These are phyloP conservation scores for Lithohypha guttulata DNA, from an alignment of 2,329 filamentous ascomycete genomes.

Conservation along the genomic window DNA sequence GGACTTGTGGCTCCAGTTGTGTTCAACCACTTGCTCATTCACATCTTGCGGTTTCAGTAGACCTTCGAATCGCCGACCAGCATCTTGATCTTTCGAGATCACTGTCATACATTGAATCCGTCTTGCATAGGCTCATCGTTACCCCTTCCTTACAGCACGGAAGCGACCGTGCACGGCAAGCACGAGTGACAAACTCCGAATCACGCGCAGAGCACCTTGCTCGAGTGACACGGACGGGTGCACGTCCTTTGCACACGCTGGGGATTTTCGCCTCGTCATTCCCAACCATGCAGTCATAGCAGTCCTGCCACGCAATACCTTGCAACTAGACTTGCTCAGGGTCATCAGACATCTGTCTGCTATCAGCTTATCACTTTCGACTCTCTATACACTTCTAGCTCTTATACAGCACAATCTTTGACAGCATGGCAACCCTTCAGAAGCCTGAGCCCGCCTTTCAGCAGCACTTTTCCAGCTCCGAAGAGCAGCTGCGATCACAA, in stretches of 20 bases:
- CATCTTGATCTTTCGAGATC: too few species aligned
- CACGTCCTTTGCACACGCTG: neutral
- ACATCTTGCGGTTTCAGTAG: too few species aligned
- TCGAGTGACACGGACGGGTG: slow-evolving; percentile 4
- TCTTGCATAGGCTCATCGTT: neutral
- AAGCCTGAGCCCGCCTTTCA: slow-evolving; percentile 2
- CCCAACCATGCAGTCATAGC: slow-evolving; percentile 6
- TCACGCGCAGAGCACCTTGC: neutral
- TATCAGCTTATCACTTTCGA: too few species aligned
- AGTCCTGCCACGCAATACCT: slow-evolving; percentile 1
- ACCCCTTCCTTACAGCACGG: neutral
- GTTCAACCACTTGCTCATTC: neutral
- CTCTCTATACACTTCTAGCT: too few species aligned
- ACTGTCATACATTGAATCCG: neutral
- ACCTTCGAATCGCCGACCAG: too few species aligned
- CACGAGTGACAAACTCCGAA: neutral
- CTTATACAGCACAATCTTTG: too few species aligned
- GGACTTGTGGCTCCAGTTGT: neutral
- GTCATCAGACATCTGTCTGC: neutral
- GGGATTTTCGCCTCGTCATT: neutral
- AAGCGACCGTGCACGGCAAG: slow-evolving; percentile 1
- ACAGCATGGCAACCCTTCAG: too few species aligned
- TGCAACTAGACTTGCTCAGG: too few species aligned
- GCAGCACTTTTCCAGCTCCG: slow-evolving; percentile 1
- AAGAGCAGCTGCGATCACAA: neutral